Evolutionary conservation across 352 stramenopile species (phyloP).

Genomic region (Elongisporangium senticosum): DNA sequence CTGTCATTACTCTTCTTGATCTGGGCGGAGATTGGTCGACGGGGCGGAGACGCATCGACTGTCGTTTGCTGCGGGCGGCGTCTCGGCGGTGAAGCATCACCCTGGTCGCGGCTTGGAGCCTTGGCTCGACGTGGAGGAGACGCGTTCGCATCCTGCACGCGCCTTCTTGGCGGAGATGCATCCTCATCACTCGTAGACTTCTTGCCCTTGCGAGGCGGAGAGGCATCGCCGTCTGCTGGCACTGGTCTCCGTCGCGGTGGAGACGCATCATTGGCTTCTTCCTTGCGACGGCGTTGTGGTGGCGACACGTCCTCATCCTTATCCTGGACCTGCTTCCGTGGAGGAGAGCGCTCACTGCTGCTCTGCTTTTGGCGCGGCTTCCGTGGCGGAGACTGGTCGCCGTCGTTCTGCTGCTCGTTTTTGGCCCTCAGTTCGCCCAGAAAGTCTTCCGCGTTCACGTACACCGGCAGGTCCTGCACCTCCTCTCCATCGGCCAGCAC

Average conservation of each 20-base stretch:
- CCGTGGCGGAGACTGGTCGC: constrained; percentile 44
- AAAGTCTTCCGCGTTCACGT: constrained; percentile 67
- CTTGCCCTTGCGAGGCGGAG: not conserved
- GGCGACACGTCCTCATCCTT: constrained; percentile 16
- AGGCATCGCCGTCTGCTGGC: no score
- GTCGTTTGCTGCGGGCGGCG: constrained; percentile 7
- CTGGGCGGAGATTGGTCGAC: constrained; percentile 3
- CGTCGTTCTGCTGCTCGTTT: constrained; percentile 14
- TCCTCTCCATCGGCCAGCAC: constrained; percentile 44
- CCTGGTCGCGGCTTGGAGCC: constrained; percentile 4
- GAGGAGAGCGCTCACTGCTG: constrained; percentile 23
- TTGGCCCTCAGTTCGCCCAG: constrained; percentile 38
- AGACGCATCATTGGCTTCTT: constrained; percentile 11
- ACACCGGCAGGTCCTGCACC: constrained; percentile 57
- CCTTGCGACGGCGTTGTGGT: constrained; percentile 3
- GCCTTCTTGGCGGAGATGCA: constrained; percentile 14
- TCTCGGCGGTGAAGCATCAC: constrained; percentile 1
- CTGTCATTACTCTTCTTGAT: constrained; percentile 8
- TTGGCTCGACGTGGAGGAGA: constrained; percentile 9
- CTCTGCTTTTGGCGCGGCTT: constrained; percentile 18
- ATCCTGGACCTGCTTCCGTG: constrained; percentile 9
- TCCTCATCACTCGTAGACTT: constrained; percentile 7
- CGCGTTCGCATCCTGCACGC: not conserved
- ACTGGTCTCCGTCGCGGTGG: constrained; percentile 10
- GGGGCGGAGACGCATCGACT: not conserved